Conservation (phyloP, 2,329 filamentous ascomycete genomes). For the Alternaria sp. region DNA sequence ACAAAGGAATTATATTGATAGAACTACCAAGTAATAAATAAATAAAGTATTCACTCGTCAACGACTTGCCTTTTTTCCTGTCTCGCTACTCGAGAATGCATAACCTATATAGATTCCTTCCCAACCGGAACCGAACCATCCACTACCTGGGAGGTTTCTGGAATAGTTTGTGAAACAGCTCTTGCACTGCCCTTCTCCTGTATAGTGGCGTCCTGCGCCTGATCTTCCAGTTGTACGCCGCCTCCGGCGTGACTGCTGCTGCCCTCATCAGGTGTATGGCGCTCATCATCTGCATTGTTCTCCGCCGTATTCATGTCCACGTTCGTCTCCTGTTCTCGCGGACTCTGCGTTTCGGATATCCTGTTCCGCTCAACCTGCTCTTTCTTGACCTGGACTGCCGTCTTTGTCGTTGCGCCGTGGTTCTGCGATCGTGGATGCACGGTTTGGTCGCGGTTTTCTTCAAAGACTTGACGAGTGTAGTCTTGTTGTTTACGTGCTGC, state of each 20-base stretch:
- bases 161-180: not conserved
- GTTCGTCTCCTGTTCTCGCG: slow-evolving; percentile 29
- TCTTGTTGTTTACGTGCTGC: slow-evolving; percentile 45
- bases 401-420: slow-evolving; percentile 19
- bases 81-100: not conserved
- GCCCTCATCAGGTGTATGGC: slow-evolving; percentile 24
- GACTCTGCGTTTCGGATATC: slow-evolving; percentile 25
- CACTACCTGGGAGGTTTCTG: slow-evolving; percentile 10
- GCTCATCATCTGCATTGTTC: slow-evolving; percentile 34
- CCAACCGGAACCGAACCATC: not conserved
- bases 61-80: no score
- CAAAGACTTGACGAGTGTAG: slow-evolving; percentile 46
- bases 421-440: slow-evolving; percentile 32
- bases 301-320: slow-evolving; percentile 38
- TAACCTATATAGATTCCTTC: not conserved
- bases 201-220: not conserved
- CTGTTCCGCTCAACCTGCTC: slow-evolving; percentile 31
- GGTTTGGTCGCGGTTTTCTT: slow-evolving; percentile 39
- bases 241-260: not conserved
- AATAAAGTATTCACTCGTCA: not conserved
- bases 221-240: not conserved
- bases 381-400: slow-evolving; percentile 32
- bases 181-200: not conserved
- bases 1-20: not conserved
- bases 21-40: not conserved